These are phyloP conservation scores for Puccinia sorghi DNA, from an alignment of 1,284 basidiomycete species.

Conservation along the genomic window DNA sequence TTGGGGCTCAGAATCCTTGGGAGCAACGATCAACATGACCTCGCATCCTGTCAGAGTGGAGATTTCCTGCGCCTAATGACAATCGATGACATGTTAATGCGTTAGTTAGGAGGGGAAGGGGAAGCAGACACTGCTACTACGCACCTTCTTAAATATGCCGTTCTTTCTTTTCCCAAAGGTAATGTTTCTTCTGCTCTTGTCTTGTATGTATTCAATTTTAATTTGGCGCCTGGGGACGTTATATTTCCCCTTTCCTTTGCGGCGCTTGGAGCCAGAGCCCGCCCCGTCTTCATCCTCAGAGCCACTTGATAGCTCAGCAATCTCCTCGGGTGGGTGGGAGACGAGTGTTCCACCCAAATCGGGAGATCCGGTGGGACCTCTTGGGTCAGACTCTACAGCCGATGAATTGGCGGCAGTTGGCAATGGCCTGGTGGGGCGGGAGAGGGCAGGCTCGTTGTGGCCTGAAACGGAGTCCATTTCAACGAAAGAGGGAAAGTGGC, in stretches of 20 bases:
- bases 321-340: constrained; percentile 19
- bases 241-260: constrained; percentile 34
- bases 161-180: constrained; percentile 49
- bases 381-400: constrained; percentile 3
- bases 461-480: constrained; percentile 36
- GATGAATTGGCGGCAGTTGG: constrained; percentile 10
- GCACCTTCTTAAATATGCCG: constrained; percentile 49
- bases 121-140: neutral
- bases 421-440: constrained; percentile 27
- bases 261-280: constrained; percentile 37
- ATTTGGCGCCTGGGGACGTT: constrained; percentile 38
- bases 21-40: constrained; percentile 44
- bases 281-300: constrained; percentile 44
- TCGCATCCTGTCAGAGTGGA: constrained; percentile 44
- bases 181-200: constrained; percentile 48
- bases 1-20: constrained; percentile 35
- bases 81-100: neutral
- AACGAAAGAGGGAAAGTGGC: constrained; percentile 26
- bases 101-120: neutral
- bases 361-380: neutral
- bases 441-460: neutral
- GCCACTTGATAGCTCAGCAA: constrained; percentile 36
- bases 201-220: constrained; percentile 50
- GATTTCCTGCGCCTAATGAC: constrained; percentile 34
- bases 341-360: constrained; percentile 48